A percentile compares a stretch with the other conserved stretches of the same genome.
Evolutionary conservation across 148 eudicot genomes (phyloP).

Genomic region (Vaccinium darrowii): DNA sequence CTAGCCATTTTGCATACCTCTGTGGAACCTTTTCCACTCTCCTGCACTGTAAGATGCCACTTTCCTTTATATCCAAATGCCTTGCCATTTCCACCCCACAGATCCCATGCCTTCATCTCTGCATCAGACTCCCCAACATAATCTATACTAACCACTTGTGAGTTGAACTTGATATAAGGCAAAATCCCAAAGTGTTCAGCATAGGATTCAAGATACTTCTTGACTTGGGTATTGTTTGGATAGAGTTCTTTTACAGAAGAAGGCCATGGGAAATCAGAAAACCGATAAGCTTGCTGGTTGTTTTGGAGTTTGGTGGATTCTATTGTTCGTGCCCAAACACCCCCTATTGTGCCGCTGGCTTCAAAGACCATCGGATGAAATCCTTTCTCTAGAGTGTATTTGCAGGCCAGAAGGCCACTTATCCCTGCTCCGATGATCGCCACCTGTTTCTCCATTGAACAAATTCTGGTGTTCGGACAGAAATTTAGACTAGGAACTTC

Average conservation of each 20-base stretch:
- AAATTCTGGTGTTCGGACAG: not conserved
- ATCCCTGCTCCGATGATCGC: conserved; percentile 41
- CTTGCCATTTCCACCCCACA: conserved; percentile 33
- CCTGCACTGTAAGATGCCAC: conserved; percentile 30
- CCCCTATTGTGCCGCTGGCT: conserved; percentile 26
- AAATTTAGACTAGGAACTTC: not conserved
- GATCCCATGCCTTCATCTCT: conserved; percentile 13
- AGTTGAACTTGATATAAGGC: conserved; percentile 23
- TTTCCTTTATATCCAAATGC: conserved; percentile 27
- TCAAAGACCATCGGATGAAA: conserved; percentile 35
- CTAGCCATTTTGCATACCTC: not conserved
- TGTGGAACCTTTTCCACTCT: not conserved
- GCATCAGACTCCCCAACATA: conserved; percentile 19
- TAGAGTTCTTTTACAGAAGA: conserved; percentile 19
- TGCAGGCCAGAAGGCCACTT: conserved; percentile 43
- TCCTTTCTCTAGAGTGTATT: conserved; percentile 27
- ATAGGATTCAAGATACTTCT: conserved; percentile 30
- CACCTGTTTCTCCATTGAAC: conserved; percentile 16
- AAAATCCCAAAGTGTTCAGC: conserved; percentile 26
- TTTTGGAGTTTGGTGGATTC: conserved; percentile 42
- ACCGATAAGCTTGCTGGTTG: conserved; percentile 21
- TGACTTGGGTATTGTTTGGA: conserved; percentile 27
- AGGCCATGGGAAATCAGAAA: conserved; percentile 44
- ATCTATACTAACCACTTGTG: conserved; percentile 22
- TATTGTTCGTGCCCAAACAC: conserved; percentile 36